Percentiles rank a stretch among this genome's conserved stretches.
phyloP scores from a whole-genome alignment of 192 early-diverging fungal genomes.

The Thamnidium elegans region DNA sequence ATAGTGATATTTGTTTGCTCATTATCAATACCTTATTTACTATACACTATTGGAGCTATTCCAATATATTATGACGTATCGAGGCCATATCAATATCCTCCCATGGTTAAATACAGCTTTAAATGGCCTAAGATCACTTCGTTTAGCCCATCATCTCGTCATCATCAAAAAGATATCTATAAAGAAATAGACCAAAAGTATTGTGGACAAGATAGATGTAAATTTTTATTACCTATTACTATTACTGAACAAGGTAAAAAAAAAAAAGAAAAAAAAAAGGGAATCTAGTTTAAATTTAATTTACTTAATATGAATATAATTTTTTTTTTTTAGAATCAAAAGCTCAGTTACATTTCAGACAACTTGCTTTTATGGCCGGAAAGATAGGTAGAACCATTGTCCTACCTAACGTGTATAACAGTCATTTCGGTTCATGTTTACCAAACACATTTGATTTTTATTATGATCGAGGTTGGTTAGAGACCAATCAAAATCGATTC shows the following conservation, averaged over 20 bases:
- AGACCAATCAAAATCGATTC: slow-evolving; percentile 27
- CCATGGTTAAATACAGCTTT: slow-evolving; percentile 12
- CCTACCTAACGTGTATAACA: slow-evolving; percentile 39
- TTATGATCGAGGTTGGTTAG: slow-evolving; percentile 33
- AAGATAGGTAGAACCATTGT: slow-evolving; percentile 37
- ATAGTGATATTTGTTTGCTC: slow-evolving; percentile 5
- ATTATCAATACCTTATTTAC: slow-evolving; percentile 9
- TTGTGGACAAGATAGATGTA: slow-evolving; percentile 28
- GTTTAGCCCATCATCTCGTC: neutral
- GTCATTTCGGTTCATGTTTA: slow-evolving; percentile 37
- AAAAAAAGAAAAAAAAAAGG: neutral
- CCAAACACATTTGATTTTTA: slow-evolving; percentile 36
- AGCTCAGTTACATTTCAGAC: slow-evolving; percentile 42
- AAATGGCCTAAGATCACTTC: neutral
- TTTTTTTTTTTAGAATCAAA: slow-evolving; percentile 36
- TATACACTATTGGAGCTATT: neutral
- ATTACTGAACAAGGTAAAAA: slow-evolving; percentile 41
- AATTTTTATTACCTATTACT: slow-evolving; percentile 33
- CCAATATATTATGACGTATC: neutral
- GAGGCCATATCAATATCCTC: neutral
- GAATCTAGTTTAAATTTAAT: neutral
- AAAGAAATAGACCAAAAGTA: slow-evolving; percentile 23
- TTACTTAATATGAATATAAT: too few relatives aligned
- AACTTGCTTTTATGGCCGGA: slow-evolving; percentile 34
- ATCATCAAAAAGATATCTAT: neutral